Evolutionary conservation across 192 early-diverging fungal genomes (phyloP).

Genomic region (Diversispora eburnea): DNA sequence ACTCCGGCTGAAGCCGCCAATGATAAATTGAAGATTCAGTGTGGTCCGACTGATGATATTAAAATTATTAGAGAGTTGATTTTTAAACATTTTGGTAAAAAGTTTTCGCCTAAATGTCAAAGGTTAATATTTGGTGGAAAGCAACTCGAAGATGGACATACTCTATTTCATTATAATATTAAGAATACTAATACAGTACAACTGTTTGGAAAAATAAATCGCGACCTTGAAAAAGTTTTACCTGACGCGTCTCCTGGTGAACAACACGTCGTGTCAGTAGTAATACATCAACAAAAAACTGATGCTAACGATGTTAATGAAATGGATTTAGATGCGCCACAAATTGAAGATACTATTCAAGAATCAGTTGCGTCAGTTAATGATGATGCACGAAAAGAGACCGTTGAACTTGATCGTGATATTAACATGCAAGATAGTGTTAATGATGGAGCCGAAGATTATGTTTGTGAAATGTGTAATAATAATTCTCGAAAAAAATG

Average conservation of each 20-base stretch:
- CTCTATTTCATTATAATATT: slow-evolving; percentile 41
- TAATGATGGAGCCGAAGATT: slow-evolving; percentile 5
- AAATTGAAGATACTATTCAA: background rate
- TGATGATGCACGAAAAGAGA: background rate
- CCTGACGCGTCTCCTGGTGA: background rate
- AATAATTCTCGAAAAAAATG: slow-evolving; percentile 33
- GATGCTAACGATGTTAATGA: background rate
- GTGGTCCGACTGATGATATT: background rate
- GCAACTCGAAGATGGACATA: slow-evolving; percentile 43
- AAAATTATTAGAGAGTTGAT: background rate
- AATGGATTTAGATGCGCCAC: background rate
- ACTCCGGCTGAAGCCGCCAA: background rate
- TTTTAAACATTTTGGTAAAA: background rate
- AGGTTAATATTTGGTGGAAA: slow-evolving; percentile 41
- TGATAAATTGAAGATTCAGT: background rate
- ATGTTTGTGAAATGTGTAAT: slow-evolving; percentile 42
- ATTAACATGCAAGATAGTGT: background rate
- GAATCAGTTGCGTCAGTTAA: background rate
- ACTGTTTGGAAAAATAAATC: slow-evolving; percentile 22
- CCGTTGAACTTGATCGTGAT: slow-evolving; percentile 11
- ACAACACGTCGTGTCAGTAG: background rate
- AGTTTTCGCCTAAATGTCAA: slow-evolving; percentile 22
- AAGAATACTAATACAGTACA: slow-evolving; percentile 35
- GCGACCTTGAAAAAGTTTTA: background rate
- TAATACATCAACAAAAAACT: no score